Percentiles rank a stretch among this genome's conserved stretches.
phyloP scores from a whole-genome alignment of 371 early-diverging fungal genomes.

The Cokeromyces recurvatus region DNA sequence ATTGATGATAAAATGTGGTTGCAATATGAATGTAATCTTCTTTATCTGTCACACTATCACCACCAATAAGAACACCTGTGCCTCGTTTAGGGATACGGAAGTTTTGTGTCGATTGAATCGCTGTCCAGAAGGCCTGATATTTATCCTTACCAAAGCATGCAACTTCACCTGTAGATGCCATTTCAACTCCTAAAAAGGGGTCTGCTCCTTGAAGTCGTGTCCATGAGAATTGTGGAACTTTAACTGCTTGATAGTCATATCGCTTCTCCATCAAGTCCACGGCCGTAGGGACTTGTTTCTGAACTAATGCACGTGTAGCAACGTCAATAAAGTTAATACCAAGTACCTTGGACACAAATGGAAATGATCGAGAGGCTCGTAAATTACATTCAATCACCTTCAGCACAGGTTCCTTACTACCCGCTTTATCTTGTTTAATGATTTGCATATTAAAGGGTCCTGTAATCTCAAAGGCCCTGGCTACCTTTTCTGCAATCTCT shows the following conservation, averaged over 20 bases:
- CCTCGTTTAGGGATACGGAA: slow-evolving; percentile 71
- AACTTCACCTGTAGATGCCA: slow-evolving; percentile 98
- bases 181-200: slow-evolving; percentile 94
- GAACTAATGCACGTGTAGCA: slow-evolving; percentile 77
- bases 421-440: slow-evolving; percentile 54
- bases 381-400: slow-evolving; percentile 97
- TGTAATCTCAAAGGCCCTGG: slow-evolving; percentile 84
- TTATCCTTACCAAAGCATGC: slow-evolving; percentile 92
- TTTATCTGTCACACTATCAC: slow-evolving; percentile 68
- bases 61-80: slow-evolving; percentile 65
- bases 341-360: slow-evolving; percentile 92
- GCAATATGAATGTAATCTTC: slow-evolving; percentile 69
- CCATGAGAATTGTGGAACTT: slow-evolving; percentile 94
- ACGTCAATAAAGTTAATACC: slow-evolving; percentile 87
- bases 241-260: slow-evolving; percentile 76
- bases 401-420: slow-evolving; percentile 35
- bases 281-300: slow-evolving; percentile 55
- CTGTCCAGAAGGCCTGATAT: slow-evolving; percentile 79
- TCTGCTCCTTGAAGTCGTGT: slow-evolving; percentile 92
- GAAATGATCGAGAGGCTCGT: slow-evolving; percentile 94
- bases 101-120: slow-evolving; percentile 80
- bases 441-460: slow-evolving; percentile 97
- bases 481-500: slow-evolving; percentile 79
- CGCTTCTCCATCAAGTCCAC: slow-evolving; percentile 63
- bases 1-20: slow-evolving; percentile 43